Conservation (phyloP, 805 yeast species). For the Starmerella stellata region DNA sequence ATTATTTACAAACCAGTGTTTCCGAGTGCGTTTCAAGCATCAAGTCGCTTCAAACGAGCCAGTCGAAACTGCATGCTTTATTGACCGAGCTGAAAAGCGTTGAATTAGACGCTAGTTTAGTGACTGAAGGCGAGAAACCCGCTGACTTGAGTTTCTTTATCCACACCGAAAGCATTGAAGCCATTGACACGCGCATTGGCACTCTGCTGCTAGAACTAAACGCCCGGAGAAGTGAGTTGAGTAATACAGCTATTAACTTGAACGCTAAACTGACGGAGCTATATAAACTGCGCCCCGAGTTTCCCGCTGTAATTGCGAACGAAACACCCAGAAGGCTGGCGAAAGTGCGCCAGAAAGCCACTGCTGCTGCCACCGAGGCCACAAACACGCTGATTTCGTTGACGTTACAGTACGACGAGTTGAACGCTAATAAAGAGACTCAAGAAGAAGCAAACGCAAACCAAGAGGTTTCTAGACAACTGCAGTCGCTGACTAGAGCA, state of each 20-base stretch:
- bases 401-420: constrained; percentile 68
- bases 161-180: constrained; percentile 12
- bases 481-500: constrained; percentile 16
- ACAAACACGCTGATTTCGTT: constrained; percentile 52
- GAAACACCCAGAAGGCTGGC: constrained; percentile 21
- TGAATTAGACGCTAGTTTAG: constrained; percentile 10
- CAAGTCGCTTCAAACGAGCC: constrained; percentile 5
- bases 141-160: constrained; percentile 9
- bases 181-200: constrained; percentile 8
- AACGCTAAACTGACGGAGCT: constrained; percentile 12
- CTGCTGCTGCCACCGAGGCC: constrained; percentile 42
- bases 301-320: constrained; percentile 18
- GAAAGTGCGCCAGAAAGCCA: constrained; percentile 13
- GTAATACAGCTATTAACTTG: constrained; percentile 8
- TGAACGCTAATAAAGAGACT: constrained; percentile 25
- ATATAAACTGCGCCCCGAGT: constrained; percentile 9
- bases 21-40: constrained; percentile 6
- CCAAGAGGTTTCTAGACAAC: constrained; percentile 30
- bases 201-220: constrained; percentile 6
- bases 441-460: constrained; percentile 40
- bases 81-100: constrained; percentile 11
- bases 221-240: constrained; percentile 5
- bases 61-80: constrained; percentile 12
- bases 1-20: constrained; percentile 16
- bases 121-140: constrained; percentile 4